Conservation (phyloP, 345 rosid genomes). For the Pistacia integerrima region DNA sequence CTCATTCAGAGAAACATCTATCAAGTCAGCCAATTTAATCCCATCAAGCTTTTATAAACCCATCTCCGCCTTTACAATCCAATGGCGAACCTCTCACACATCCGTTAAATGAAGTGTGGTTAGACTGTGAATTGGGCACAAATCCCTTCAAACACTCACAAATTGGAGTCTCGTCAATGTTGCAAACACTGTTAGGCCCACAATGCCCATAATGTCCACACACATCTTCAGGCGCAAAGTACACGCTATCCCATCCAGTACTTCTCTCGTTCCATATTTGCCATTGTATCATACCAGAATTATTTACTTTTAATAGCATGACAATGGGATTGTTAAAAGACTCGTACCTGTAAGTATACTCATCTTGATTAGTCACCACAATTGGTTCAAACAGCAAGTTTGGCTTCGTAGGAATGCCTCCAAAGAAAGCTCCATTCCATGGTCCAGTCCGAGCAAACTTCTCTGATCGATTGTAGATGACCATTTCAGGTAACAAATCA, state of each 20-base stretch:
- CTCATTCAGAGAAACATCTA: slow-evolving; percentile 4
- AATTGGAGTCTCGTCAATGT: slow-evolving; percentile 23
- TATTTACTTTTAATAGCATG: background rate
- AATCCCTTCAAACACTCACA: slow-evolving; percentile 14
- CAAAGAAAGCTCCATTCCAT: slow-evolving; percentile 41
- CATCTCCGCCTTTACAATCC: background rate
- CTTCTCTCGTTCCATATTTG: slow-evolving; percentile 24
- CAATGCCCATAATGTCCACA: slow-evolving; percentile 26
- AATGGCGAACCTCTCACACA: background rate
- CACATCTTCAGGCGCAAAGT: slow-evolving; percentile 28
- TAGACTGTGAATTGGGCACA: background rate
- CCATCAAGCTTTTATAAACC: slow-evolving; percentile 1
- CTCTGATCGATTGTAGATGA: slow-evolving; percentile 5
- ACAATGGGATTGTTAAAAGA: background rate
- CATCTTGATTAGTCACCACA: slow-evolving; percentile 9
- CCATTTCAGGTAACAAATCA: slow-evolving; percentile 29
- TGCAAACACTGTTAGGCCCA: slow-evolving; percentile 30
- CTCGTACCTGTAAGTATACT: slow-evolving; percentile 24
- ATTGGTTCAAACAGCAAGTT: background rate
- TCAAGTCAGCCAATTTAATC: slow-evolving; percentile 26
- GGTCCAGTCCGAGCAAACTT: slow-evolving; percentile 29
- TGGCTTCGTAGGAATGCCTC: slow-evolving; percentile 25
- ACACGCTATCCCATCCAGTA: slow-evolving; percentile 7
- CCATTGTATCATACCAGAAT: background rate
- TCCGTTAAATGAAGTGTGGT: background rate